Conservation (phyloP, 2,329 filamentous ascomycete genomes). For the Fusarium dlaminii region DNA sequence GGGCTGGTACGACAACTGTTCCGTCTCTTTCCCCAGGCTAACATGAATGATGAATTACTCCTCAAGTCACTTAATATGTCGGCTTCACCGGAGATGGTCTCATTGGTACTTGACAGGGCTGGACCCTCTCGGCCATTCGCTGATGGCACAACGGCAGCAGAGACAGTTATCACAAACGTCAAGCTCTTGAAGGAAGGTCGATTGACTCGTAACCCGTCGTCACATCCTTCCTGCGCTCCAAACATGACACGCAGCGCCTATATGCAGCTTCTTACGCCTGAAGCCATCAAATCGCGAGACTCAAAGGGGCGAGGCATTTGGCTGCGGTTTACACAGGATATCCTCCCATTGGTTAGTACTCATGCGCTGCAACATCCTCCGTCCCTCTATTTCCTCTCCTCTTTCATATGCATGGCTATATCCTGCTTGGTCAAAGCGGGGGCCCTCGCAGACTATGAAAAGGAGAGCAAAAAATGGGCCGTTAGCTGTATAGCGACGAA, state of each 20-base stretch:
- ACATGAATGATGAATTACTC: slow-evolving; percentile 23
- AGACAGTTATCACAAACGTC: slow-evolving; percentile 45
- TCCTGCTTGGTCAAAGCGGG: slow-evolving; percentile 20
- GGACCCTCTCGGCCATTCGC: slow-evolving; percentile 17
- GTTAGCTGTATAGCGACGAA: slow-evolving; percentile 20
- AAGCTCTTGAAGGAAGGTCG: not conserved
- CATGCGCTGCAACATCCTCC: slow-evolving; percentile 3
- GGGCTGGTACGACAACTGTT: slow-evolving; percentile 34
- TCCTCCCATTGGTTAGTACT: slow-evolving; percentile 21
- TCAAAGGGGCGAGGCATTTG: slow-evolving; percentile 33
- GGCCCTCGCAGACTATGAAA: slow-evolving; percentile 27
- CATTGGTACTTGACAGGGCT: slow-evolving; percentile 36
- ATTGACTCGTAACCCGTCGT: slow-evolving; percentile 1
- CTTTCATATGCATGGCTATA: slow-evolving; percentile 24
- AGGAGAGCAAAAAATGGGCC: slow-evolving; percentile 23
- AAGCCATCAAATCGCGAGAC: slow-evolving; percentile 36
- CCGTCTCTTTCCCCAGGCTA: slow-evolving; percentile 12
- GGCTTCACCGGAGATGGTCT: slow-evolving; percentile 35
- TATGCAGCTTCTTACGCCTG: slow-evolving; percentile 36
- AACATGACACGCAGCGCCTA: slow-evolving; percentile 22
- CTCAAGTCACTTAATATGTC: slow-evolving; percentile 43
- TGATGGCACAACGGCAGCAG: slow-evolving; percentile 39
- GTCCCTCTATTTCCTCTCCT: slow-evolving; percentile 21
- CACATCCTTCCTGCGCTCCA: slow-evolving; percentile 40
- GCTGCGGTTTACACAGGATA: slow-evolving; percentile 38